These are phyloP conservation scores for Aspergillus coremiiformis DNA, from an alignment of 495 filamentous ascomycete genomes.

Conservation along the genomic window DNA sequence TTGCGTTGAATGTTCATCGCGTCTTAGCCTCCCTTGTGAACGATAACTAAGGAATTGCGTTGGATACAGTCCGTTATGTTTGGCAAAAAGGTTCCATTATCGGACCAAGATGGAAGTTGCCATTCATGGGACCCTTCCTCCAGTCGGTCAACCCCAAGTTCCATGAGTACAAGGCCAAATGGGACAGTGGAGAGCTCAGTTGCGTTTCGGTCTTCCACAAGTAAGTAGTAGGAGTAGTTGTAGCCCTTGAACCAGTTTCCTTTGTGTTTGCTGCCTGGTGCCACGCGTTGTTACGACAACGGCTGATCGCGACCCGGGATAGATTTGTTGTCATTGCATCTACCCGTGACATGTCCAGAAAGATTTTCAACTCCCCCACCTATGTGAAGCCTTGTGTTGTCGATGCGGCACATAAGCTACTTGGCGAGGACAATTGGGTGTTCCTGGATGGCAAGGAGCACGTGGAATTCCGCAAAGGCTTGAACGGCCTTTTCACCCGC, in stretches of 20 bases:
- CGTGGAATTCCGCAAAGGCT: constrained; percentile 92
- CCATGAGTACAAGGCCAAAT: constrained; percentile 83
- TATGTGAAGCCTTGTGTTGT: constrained; percentile 97
- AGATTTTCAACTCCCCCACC: constrained; percentile 89
- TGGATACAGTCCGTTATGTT: constrained; percentile 66
- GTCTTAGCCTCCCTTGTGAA: neutral
- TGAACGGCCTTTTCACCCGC: constrained; percentile 92
- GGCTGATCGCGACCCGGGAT: constrained; percentile 6
- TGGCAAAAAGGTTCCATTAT: constrained; percentile 78
- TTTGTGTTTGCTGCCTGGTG: neutral
- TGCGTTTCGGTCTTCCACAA: constrained; percentile 99
- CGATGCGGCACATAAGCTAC: constrained; percentile 88
- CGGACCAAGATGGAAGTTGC: constrained; percentile 76
- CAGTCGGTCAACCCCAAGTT: constrained; percentile 90
- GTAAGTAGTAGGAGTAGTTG: too few species aligned
- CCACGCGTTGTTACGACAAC: neutral
- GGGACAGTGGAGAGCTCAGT: constrained; percentile 81
- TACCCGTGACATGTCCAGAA: constrained; percentile 89
- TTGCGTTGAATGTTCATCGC: neutral
- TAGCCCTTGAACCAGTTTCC: neutral
- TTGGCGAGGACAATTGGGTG: constrained; percentile 91
- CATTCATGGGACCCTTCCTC: constrained; percentile 94
- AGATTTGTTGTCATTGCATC: constrained; percentile 98
- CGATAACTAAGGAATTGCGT: neutral
- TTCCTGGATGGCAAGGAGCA: constrained; percentile 94